A percentile compares a stretch with the other conserved stretches of the same genome.
Evolutionary conservation across 2,329 filamentous ascomycete species (phyloP).

Genomic region (Trichoderma breve): DNA sequence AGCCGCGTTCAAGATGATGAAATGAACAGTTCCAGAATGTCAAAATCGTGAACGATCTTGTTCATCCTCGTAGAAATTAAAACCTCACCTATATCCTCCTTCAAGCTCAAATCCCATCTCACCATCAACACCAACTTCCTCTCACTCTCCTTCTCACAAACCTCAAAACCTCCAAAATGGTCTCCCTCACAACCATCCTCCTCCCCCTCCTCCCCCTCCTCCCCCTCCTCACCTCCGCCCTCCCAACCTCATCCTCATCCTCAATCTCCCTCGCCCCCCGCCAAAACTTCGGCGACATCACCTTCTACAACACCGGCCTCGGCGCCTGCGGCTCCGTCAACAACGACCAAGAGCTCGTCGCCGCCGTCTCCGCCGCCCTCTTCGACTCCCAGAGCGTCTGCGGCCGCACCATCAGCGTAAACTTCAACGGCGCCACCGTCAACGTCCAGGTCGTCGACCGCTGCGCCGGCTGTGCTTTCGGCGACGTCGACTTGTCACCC

Average conservation of each 20-base stretch:
- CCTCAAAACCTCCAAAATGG: background rate
- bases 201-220: background rate
- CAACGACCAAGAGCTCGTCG: slow-evolving; percentile 56
- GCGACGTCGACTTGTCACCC: slow-evolving; percentile 35
- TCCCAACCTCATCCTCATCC: background rate
- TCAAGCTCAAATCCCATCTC: background rate
- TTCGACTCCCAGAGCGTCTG: slow-evolving; percentile 63
- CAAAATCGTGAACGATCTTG: background rate
- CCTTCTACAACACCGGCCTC: slow-evolving; percentile 63
- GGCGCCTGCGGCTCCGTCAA: slow-evolving; percentile 67
- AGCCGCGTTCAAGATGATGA: background rate
- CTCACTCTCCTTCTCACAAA: background rate
- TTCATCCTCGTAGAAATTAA: background rate
- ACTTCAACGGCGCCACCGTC: slow-evolving; percentile 45
- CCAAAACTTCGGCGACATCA: slow-evolving; percentile 18
- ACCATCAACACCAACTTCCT: background rate
- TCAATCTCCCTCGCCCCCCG: slow-evolving; percentile 30
- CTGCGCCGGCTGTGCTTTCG: slow-evolving; percentile 51
- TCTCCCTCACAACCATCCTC: background rate
- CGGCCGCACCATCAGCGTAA: slow-evolving; percentile 62
- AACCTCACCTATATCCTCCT: background rate
- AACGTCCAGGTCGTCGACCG: slow-evolving; percentile 67
- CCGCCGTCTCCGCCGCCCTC: slow-evolving; percentile 63
- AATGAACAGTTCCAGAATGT: background rate
- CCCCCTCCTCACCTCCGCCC: background rate